Evolutionary conservation across 2,329 filamentous ascomycete genomes (phyloP).

Genomic region (Iodosphaeria phyllophila): DNA sequence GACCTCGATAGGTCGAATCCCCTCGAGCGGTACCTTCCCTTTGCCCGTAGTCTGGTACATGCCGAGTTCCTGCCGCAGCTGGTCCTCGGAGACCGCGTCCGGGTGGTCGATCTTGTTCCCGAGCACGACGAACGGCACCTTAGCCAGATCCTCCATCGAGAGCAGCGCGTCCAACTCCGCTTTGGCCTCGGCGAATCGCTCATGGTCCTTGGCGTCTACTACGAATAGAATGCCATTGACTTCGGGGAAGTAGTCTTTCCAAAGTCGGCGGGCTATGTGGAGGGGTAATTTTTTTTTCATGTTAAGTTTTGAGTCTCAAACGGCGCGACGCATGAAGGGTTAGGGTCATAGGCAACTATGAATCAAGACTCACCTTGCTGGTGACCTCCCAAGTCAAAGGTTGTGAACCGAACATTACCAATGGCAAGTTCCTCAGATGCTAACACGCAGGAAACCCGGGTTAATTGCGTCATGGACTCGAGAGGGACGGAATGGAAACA

Average conservation of each 20-base stretch:
- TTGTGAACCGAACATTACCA: constrained; percentile 86
- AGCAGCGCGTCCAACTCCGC: constrained; percentile 91
- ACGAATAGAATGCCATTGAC: constrained; percentile 95
- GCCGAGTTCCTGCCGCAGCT: constrained; percentile 79
- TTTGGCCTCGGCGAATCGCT: constrained; percentile 87
- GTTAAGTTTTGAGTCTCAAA: too few relatives aligned
- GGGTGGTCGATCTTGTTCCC: constrained; percentile 99
- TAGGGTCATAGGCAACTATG: too few relatives aligned
- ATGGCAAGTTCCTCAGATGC: constrained; percentile 85
- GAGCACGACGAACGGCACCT: constrained; percentile 89
- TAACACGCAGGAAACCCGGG: constrained; percentile 17
- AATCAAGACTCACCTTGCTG: constrained; percentile 50
- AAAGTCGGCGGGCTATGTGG: constrained; percentile 63
- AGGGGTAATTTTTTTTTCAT: too few relatives aligned
- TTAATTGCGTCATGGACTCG: constrained; percentile 9
- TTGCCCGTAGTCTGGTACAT: constrained; percentile 94
- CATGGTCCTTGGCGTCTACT: constrained; percentile 91
- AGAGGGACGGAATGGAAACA: constrained; percentile 17
- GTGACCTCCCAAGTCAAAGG: constrained; percentile 84
- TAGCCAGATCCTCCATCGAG: constrained; percentile 88
- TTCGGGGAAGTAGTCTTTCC: constrained; percentile 96
- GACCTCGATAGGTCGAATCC: constrained; percentile 85
- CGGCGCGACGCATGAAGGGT: too few relatives aligned
- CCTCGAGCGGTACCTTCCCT: constrained; percentile 82
- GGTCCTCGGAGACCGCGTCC: constrained; percentile 86